Percentiles rank a stretch among this genome's conserved stretches.
phyloP scores from a whole-genome alignment of 1,284 basidiomycete genomes.

The Kwoniella shivajii region DNA sequence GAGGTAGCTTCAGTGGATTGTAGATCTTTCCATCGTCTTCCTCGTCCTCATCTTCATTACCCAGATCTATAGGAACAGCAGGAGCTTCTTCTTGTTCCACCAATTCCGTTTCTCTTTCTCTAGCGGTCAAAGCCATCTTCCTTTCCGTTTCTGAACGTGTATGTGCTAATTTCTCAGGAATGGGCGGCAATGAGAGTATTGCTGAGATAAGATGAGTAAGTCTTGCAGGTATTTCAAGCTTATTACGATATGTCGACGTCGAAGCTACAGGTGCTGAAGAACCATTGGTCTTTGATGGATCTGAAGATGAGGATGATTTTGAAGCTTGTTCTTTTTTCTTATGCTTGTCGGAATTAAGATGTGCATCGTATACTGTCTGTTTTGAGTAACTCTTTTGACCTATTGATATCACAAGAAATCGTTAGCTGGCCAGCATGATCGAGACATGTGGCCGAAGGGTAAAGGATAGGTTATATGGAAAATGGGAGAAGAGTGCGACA shows the following conservation, averaged over 20 bases:
- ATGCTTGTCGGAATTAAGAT: conserved; percentile 92
- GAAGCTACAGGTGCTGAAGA: conserved; percentile 32
- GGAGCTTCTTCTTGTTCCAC: conserved; percentile 73
- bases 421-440: not conserved
- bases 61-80: conserved; percentile 56
- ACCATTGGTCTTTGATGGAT: conserved; percentile 32
- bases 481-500: not conserved
- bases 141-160: conserved; percentile 96
- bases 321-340: conserved; percentile 68
- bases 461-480: too few species aligned
- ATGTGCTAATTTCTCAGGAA: conserved; percentile 69
- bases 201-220: conserved; percentile 70
- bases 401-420: conserved; percentile 46
- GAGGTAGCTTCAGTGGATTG: conserved; percentile 94
- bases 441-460: too few species aligned
- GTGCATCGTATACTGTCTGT: conserved; percentile 96
- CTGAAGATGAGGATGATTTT: conserved; percentile 45
- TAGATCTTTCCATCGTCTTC: conserved; percentile 95
- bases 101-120: conserved; percentile 92
- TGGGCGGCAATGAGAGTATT: conserved; percentile 65
- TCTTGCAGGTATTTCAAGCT: conserved; percentile 69
- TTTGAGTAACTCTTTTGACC: conserved; percentile 93
- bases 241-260: conserved; percentile 58
- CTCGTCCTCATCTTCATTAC: conserved; percentile 70
- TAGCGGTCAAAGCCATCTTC: conserved; percentile 90